Evolutionary conservation across 495 filamentous ascomycete genomes (phyloP), one percentile per base, ranked within the genome.

Genomic region (Tuber brumale): DNA sequence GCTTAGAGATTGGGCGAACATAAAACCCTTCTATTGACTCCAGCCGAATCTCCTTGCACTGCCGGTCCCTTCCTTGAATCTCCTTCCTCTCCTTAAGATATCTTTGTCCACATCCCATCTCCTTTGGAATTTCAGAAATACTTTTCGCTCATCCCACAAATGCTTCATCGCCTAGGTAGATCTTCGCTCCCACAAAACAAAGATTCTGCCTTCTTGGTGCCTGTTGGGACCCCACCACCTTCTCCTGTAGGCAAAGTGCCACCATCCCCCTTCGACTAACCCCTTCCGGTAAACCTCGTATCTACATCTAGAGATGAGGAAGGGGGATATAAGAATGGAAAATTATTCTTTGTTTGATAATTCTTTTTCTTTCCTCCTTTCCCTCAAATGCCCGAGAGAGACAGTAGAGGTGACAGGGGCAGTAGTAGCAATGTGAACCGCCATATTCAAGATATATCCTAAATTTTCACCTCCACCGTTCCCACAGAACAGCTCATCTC

Each of bases 291-390:
- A 42, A 70, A 74, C 43, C 27, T 75, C 35, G 69, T 31, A 39
- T 71, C 44, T 16, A 45, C 9, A 0, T 42, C 69, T 18, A 43
- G 70, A 12, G 71, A 57, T 1, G 70, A 69, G 4, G 74, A 85
- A 3, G 95, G 94, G 3, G 95, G 95, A 81, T 98, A 99, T 85
- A 99, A 90, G 79, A 99, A 97, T 0, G 95, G 95, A 80, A 98
- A 99, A 79, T 97, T 94, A 78, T 97, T 94, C 82, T 99, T 99
- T 0, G 95, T 99, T 84, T 99, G 95, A 83, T 98, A 98, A 75
- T 98, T 98, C 77, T 97, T 95, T 82, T 99, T 99, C 85, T 97
- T 99, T 21, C 91, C 94, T 66, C 91, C 93, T 84, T 37, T 37
- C 37, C 37, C 37, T 37, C 37, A 37, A 37, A 37, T 37, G 37